phyloP scores from a whole-genome alignment of 2,329 filamentous ascomycete species.

The Fusarium nanum region DNA sequence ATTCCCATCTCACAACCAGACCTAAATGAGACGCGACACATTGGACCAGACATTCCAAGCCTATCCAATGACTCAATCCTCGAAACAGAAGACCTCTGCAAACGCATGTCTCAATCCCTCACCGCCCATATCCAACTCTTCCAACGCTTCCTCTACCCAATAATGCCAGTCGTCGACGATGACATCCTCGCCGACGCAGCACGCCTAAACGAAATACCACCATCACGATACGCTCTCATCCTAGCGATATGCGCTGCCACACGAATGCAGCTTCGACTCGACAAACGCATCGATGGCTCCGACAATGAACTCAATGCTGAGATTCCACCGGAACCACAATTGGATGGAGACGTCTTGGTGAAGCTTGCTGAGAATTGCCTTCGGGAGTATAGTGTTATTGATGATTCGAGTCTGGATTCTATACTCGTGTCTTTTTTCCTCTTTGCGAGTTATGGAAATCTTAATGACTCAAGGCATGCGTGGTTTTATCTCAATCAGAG shows the following conservation, averaged over 20 bases:
- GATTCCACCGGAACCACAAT: slow-evolving; percentile 36
- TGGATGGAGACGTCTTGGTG: slow-evolving; percentile 46
- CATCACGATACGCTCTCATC: slow-evolving; percentile 47
- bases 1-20: not conserved
- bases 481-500: slow-evolving; percentile 52
- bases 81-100: slow-evolving; percentile 21
- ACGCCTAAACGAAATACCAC: slow-evolving; percentile 41
- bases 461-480: slow-evolving; percentile 45
- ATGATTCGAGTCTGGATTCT: slow-evolving; percentile 46
- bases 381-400: slow-evolving; percentile 46
- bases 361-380: slow-evolving; percentile 44
- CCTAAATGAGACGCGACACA: not conserved
- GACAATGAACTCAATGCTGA: slow-evolving; percentile 27
- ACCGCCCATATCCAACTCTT: slow-evolving; percentile 47
- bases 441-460: slow-evolving; percentile 49
- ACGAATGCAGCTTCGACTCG: slow-evolving; percentile 47
- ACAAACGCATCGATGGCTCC: slow-evolving; percentile 26
- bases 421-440: slow-evolving; percentile 48
- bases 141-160: slow-evolving; percentile 49
- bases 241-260: slow-evolving; percentile 48
- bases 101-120: slow-evolving; percentile 40
- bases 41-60: not conserved
- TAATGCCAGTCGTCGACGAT: slow-evolving; percentile 49
- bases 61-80: not conserved
- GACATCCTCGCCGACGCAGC: slow-evolving; percentile 45